Percentiles rank a stretch among this genome's conserved stretches.
These are phyloP conservation scores for Cicer pinnatifidum DNA, from an alignment of 306 rosid genomes.

Conservation along the genomic window DNA sequence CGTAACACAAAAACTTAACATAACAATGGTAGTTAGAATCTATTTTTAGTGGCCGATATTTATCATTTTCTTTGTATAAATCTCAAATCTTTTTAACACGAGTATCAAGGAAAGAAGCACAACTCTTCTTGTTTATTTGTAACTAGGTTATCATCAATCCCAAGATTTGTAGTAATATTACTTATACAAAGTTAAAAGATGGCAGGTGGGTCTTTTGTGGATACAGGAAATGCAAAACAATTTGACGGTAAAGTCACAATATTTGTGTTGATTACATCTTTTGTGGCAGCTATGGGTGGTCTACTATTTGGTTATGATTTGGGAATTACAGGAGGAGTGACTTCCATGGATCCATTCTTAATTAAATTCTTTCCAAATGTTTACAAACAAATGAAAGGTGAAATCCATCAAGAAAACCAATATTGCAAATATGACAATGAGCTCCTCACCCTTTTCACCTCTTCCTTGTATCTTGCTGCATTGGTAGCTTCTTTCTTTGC, in stretches of 20 bases:
- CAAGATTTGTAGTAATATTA: background rate
- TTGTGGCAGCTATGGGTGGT: slow-evolving; percentile 52
- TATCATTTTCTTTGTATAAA: background rate
- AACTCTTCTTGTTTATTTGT: background rate
- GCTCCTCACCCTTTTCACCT: slow-evolving; percentile 48
- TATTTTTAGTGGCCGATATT: no score
- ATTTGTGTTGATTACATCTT: slow-evolving; percentile 42
- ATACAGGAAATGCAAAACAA: background rate
- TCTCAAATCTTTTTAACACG: background rate
- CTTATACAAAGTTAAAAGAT: slow-evolving; percentile 1
- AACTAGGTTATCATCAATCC: background rate
- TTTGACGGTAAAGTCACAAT: slow-evolving; percentile 42
- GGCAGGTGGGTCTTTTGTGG: slow-evolving; percentile 40
- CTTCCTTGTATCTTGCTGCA: slow-evolving; percentile 48
- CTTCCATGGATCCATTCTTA: slow-evolving; percentile 48
- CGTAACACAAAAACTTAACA: no score
- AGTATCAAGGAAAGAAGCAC: background rate
- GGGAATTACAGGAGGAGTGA: slow-evolving; percentile 46
- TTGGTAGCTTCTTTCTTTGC: slow-evolving; percentile 48
- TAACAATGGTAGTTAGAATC: no score
- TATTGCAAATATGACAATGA: slow-evolving; percentile 44
- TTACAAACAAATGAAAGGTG: slow-evolving; percentile 34
- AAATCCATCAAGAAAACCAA: background rate
- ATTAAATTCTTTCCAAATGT: slow-evolving; percentile 40
- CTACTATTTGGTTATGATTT: slow-evolving; percentile 49